phyloP scores from a whole-genome alignment of 2,329 filamentous ascomycete species.

The Colletotrichum tofieldiae region DNA sequence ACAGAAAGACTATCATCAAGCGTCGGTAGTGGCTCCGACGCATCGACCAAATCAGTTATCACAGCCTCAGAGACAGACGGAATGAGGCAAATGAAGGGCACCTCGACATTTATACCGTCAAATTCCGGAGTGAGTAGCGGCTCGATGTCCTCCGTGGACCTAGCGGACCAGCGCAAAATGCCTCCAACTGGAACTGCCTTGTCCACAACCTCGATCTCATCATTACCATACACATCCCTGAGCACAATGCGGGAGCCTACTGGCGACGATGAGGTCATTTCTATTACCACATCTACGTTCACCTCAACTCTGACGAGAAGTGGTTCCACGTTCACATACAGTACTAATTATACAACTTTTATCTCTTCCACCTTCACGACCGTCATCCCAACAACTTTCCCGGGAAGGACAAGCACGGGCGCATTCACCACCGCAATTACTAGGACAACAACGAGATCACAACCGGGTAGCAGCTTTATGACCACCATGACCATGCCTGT shows the following conservation, averaged over 20 bases:
- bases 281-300: slow-evolving; percentile 19
- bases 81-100: neutral
- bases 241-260: neutral
- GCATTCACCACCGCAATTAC: neutral
- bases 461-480: neutral
- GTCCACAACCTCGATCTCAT: neutral
- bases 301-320: slow-evolving; percentile 22
- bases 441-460: slow-evolving; percentile 2
- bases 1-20: neutral
- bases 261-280: neutral
- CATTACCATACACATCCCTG: neutral
- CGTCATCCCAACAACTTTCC: slow-evolving; percentile 4
- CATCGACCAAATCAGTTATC: neutral
- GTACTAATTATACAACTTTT: neutral
- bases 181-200: neutral
- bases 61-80: neutral
- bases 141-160: neutral
- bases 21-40: neutral
- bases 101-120: neutral
- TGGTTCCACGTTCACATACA: neutral
- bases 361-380: slow-evolving; percentile 9
- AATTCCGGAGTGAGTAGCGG: neutral
- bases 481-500: slow-evolving; percentile 9
- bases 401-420: neutral
- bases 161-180: neutral